Percentiles rank a stretch among this genome's conserved stretches.
phyloP scores from a whole-genome alignment of 2,329 filamentous ascomycete species.

The Aaosphaeria arxii region DNA sequence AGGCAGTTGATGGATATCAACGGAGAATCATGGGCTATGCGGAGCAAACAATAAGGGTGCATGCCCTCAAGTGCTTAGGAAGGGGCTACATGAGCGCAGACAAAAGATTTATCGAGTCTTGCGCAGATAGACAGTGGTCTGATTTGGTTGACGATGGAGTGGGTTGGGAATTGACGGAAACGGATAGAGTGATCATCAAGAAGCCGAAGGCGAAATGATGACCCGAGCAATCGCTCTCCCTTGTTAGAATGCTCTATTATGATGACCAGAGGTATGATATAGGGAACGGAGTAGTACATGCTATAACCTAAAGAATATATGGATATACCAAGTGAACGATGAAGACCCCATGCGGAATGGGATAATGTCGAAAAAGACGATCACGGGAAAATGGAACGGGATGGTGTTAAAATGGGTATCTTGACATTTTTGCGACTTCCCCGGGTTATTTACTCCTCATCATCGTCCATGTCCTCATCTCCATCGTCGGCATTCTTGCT shows the following conservation, averaged over 20 bases:
- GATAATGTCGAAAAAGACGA: not conserved
- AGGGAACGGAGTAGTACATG: not conserved
- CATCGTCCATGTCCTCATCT: constrained; percentile 41
- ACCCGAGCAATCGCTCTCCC: not conserved
- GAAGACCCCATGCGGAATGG: not conserved
- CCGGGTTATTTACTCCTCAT: not conserved
- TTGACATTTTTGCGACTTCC: constrained; percentile 10
- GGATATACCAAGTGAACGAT: not conserved
- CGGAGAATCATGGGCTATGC: constrained; percentile 78
- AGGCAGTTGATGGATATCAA: constrained; percentile 75
- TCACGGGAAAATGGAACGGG: no score
- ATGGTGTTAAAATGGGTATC: constrained; percentile 28
- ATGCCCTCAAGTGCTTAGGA: constrained; percentile 83
- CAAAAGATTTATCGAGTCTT: constrained; percentile 64
- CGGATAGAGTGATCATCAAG: constrained; percentile 72
- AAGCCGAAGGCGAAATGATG: constrained; percentile 49
- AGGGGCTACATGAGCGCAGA: constrained; percentile 76
- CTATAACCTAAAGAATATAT: not conserved
- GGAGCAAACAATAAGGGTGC: constrained; percentile 67
- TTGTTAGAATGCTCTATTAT: not conserved
- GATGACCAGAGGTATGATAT: not conserved
- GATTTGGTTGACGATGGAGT: constrained; percentile 69
- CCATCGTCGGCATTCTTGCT: constrained; percentile 49
- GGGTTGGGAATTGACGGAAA: constrained; percentile 76
- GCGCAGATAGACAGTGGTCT: constrained; percentile 68